These are phyloP conservation scores for Trametes cinnabarina DNA, from an alignment of 768 basidiomycete genomes.

Conservation along the genomic window DNA sequence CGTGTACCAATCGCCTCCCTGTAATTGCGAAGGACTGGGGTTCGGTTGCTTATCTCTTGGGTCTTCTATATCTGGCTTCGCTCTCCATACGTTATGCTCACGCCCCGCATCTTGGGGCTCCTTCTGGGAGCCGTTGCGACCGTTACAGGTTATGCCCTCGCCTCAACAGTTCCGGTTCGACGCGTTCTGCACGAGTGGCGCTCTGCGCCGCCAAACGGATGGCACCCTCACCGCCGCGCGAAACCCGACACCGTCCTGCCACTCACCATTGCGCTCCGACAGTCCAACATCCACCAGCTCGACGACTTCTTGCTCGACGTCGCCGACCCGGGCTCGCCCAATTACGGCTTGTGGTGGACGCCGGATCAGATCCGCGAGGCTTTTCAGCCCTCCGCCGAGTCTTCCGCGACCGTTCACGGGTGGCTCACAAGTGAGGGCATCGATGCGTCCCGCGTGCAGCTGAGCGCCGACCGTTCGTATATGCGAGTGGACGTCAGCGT, in stretches of 20 bases:
- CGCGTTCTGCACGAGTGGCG: conserved; percentile 27
- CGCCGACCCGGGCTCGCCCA: conserved; percentile 36
- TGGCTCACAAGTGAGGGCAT: conserved; percentile 35
- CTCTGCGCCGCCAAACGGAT: conserved; percentile 35
- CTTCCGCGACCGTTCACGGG: conserved; percentile 26
- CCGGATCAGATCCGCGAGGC: conserved; percentile 29
- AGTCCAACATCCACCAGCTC: conserved; percentile 32
- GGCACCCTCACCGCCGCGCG: conserved; percentile 37
- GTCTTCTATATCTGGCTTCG: not conserved
- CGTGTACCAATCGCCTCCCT: too few relatives aligned
- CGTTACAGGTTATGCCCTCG: not conserved
- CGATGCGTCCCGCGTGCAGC: conserved; percentile 19
- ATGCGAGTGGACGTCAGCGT: conserved; percentile 40
- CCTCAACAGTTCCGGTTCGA: conserved; percentile 29
- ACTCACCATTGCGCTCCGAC: conserved; percentile 36
- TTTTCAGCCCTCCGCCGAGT: conserved; percentile 33
- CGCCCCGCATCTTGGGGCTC: not conserved
- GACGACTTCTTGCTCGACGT: conserved; percentile 33
- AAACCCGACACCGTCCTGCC: conserved; percentile 31
- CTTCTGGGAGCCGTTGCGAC: not conserved
- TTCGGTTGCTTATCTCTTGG: too few relatives aligned
- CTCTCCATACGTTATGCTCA: conserved; percentile 14
- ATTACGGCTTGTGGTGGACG: conserved; percentile 38
- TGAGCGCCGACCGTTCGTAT: conserved; percentile 44
- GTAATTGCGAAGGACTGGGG: too few relatives aligned